Evolutionary conservation across 2,329 filamentous ascomycete genomes (phyloP), one percentile per base, ranked within the genome.

Genomic region (Gaeumannomyces tritici): DNA sequence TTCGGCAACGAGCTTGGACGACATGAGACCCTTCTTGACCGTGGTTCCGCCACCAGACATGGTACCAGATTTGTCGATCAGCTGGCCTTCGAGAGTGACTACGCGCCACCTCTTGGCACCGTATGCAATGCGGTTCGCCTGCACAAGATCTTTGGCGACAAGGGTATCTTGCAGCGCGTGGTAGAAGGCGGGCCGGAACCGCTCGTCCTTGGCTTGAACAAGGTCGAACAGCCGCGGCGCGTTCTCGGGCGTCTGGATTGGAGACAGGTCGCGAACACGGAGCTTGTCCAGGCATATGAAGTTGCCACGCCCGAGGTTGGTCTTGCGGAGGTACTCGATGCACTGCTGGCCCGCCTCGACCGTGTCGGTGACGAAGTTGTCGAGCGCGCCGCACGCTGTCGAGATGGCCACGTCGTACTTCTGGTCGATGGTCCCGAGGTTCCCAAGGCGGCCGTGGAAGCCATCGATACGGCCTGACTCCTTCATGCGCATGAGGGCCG

Each of bases 351-450:
- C 95, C 63, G 92, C 90, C 70, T 98, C 95, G 18, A 98, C 93
- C 0, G 91, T 93, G 69, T 98, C 95, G 0, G 96, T 96, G 12
- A 99, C 93, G 75, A 99, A 93, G 71, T 98, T 96, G 74, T 99
- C 91, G 12, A 99, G 84, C 2, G 89, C 84, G 57, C 90, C 88
- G 68, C 95, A 98, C 13, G 95, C 96, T 0, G 95, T 99, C 0
- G 96, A 99, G 64, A 99, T 96, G n/a, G 95, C 95, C 56, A 99
- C 86, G 70, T 99, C 95, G 73, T 96, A 99, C 75, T 90, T 91
- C 72, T 90, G 83, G 70, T 99, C 93, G 67, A 99, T 99, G 0
- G 90, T 88, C 56, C 95, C 95, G 1, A 99, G 83, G 68, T 98
- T 97, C 12, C 95, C 96, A 4, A 99, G 86, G 35, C 95, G 88